Percentiles rank a stretch among this genome's conserved stretches.
Evolutionary conservation across 2,329 filamentous ascomycete genomes (phyloP).

Genomic region (Penicillium sp.): DNA sequence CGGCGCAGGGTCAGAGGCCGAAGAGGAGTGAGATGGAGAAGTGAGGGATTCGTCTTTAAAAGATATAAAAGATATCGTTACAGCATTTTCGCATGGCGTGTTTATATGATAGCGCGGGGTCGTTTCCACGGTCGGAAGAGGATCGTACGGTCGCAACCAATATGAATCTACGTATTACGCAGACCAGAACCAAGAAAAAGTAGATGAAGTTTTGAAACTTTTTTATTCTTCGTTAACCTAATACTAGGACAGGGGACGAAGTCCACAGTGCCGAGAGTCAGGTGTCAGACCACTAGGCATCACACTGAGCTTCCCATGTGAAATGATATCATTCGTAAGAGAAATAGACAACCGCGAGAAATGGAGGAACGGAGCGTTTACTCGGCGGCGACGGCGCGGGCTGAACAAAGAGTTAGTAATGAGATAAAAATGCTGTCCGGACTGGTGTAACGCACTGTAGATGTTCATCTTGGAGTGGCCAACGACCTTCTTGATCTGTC

Average conservation of each 20-base stretch:
- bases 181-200: background rate
- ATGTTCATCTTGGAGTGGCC: constrained; percentile 97
- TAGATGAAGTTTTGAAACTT: constrained; percentile 33
- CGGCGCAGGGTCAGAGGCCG: constrained; percentile 70
- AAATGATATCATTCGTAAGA: constrained; percentile 46
- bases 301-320: constrained; percentile 42
- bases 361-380: constrained; percentile 42
- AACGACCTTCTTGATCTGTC: constrained; percentile 97
- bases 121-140: too few species aligned
- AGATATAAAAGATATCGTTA: background rate
- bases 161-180: constrained; percentile 12
- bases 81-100: background rate
- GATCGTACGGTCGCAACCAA: background rate
- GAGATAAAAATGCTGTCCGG: background rate
- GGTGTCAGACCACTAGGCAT: constrained; percentile 38
- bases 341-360: constrained; percentile 42
- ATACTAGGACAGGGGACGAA: constrained; percentile 34
- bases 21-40: constrained; percentile 44
- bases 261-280: constrained; percentile 35
- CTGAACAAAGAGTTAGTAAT: constrained; percentile 29
- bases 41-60: background rate
- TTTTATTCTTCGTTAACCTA: constrained; percentile 41
- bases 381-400: constrained; percentile 51
- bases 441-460: constrained; percentile 73
- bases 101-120: too few species aligned